A percentile compares a stretch with the other conserved stretches of the same genome.
These are phyloP conservation scores for Gilbertella persicaria DNA, from an alignment of 371 early-diverging fungal genomes.

Conservation along the genomic window DNA sequence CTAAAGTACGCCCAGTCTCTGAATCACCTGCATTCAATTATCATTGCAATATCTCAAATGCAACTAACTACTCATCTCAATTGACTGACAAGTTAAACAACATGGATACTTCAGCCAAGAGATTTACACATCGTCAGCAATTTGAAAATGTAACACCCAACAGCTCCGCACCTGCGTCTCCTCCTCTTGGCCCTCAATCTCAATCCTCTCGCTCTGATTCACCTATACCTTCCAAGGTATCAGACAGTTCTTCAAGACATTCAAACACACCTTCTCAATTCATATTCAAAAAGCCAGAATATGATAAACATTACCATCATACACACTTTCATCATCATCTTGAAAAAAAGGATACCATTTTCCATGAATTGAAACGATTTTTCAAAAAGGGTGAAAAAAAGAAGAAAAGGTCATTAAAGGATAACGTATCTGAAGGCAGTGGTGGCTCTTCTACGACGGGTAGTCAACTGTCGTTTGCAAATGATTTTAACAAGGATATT, in stretches of 20 bases:
- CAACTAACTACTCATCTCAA: conserved; percentile 2
- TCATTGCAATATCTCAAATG: conserved; percentile 10
- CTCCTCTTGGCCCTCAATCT: conserved; percentile 3
- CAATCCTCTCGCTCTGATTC: conserved; percentile 23
- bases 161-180: conserved; percentile 34
- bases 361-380: conserved; percentile 57
- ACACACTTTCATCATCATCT: conserved; percentile 49
- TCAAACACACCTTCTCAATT: conserved; percentile 47
- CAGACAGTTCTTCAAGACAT: background rate
- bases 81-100: conserved; percentile 26
- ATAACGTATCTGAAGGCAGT: conserved; percentile 13
- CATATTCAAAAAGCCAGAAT: conserved; percentile 50
- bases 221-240: conserved; percentile 7
- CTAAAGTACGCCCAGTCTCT: background rate
- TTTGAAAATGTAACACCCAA: conserved; percentile 46
- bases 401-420: conserved; percentile 20
- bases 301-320: conserved; percentile 44
- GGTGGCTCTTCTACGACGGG: conserved; percentile 46
- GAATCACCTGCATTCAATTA: background rate
- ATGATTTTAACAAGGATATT: conserved; percentile 31
- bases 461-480: conserved; percentile 43
- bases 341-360: conserved; percentile 50
- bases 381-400: conserved; percentile 33
- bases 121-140: conserved; percentile 36
- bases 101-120: no score